Conservation (phyloP, 495 filamentous ascomycete genomes). For the Hypoxylon perforatum region DNA sequence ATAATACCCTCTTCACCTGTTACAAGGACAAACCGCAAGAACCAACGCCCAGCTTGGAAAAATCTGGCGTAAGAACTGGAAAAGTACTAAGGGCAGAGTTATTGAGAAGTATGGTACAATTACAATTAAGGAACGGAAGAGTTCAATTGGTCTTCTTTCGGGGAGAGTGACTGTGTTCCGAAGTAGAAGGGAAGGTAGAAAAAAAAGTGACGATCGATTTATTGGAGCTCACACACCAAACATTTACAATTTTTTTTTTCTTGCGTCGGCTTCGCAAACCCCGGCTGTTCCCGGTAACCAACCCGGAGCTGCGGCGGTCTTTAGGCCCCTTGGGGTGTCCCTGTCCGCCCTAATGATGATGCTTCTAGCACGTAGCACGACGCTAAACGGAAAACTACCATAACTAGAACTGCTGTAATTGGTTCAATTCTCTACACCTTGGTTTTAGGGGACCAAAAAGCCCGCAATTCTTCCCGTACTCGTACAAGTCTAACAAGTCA, state of each 20-base stretch:
- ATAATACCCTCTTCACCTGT: conserved; percentile 32
- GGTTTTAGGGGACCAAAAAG: conserved; percentile 24
- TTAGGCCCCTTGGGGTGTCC: conserved; percentile 33
- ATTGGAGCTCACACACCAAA: conserved; percentile 18
- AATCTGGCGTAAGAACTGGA: conserved; percentile 33
- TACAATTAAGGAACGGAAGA: conserved; percentile 52
- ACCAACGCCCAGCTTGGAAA: conserved; percentile 35
- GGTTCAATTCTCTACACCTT: conserved; percentile 19
- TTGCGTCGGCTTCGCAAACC: conserved; percentile 21
- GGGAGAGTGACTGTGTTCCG: conserved; percentile 32
- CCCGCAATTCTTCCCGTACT: conserved; percentile 17
- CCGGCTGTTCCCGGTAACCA: conserved; percentile 48
- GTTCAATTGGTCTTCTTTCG: conserved; percentile 46
- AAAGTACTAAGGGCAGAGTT: conserved; percentile 41
- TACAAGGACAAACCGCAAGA: conserved; percentile 37
- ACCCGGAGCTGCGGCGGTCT: conserved; percentile 43
- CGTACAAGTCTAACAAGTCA: background rate
- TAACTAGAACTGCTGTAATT: conserved; percentile 23
- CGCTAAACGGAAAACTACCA: conserved; percentile 21
- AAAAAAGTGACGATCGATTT: conserved; percentile 15
- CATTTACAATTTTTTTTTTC: conserved; percentile 39
- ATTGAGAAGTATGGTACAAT: conserved; percentile 45
- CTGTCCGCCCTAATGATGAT: conserved; percentile 40
- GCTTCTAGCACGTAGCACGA: conserved; percentile 39
- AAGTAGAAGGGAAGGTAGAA: conserved; percentile 52